Evolutionary conservation across 257 asterid genomes (phyloP).

Genomic region (Oldenlandia corymbosa): DNA sequence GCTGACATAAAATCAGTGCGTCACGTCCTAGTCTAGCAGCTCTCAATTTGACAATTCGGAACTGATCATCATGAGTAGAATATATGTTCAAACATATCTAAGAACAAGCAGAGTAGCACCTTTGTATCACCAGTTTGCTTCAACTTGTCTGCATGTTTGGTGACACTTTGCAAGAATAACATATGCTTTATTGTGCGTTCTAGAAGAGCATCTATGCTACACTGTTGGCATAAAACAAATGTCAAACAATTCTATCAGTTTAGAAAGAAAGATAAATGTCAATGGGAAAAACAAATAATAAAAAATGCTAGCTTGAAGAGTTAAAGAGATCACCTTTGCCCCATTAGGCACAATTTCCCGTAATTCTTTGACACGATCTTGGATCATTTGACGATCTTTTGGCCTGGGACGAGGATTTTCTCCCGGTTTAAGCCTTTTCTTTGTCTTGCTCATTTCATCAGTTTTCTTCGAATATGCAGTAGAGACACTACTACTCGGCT

Average conservation of each 20-base stretch:
- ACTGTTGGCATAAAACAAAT: slow-evolving; percentile 46
- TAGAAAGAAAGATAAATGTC: neutral
- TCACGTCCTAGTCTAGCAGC: neutral
- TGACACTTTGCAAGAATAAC: slow-evolving; percentile 91
- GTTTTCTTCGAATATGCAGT: slow-evolving; percentile 60
- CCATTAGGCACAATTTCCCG: slow-evolving; percentile 94
- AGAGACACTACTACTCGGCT: slow-evolving; percentile 50
- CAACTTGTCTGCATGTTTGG: slow-evolving; percentile 86
- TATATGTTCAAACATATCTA: no score
- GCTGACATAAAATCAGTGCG: no score
- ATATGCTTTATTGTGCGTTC: slow-evolving; percentile 94
- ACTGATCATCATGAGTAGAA: neutral
- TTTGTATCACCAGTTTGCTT: slow-evolving; percentile 78
- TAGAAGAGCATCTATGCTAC: slow-evolving; percentile 91
- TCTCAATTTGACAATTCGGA: neutral
- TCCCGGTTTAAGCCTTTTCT: slow-evolving; percentile 79
- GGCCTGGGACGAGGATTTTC: slow-evolving; percentile 94
- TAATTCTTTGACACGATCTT: slow-evolving; percentile 89
- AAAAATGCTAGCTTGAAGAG: neutral
- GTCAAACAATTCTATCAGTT: neutral
- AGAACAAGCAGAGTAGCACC: slow-evolving; percentile 29
- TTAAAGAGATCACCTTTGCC: slow-evolving; percentile 52
- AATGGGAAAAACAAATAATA: neutral
- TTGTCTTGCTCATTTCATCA: slow-evolving; percentile 52
- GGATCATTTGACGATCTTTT: slow-evolving; percentile 96